Percentiles rank a stretch among this genome's conserved stretches.
Conservation (phyloP, 148 eudicot species). For the Rhododendron henanense region DNA sequence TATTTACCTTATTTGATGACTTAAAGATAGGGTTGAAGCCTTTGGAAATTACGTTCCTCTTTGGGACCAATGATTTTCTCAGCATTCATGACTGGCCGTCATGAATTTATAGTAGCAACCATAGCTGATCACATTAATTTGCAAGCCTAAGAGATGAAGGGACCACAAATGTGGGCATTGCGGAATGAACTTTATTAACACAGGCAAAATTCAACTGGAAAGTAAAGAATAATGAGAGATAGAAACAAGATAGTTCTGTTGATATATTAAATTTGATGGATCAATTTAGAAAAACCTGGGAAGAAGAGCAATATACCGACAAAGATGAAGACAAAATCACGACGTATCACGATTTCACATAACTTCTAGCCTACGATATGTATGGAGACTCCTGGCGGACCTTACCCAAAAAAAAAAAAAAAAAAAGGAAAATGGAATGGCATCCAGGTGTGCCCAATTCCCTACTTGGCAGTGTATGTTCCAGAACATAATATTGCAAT, state of each 20-base stretch:
- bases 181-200: background rate
- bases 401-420: no score
- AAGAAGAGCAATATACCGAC: background rate
- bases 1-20: background rate
- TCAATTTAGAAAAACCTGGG: background rate
- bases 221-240: background rate
- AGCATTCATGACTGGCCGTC: background rate
- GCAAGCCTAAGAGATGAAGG: slow-evolving; percentile 3
- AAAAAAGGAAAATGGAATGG: background rate
- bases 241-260: background rate
- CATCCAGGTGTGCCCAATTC: background rate
- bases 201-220: background rate
- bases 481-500: background rate
- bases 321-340: background rate
- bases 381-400: background rate
- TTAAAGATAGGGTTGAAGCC: background rate
- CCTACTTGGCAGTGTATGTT: background rate
- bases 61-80: background rate
- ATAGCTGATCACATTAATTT: background rate
- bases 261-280: background rate
- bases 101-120: background rate
- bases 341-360: background rate
- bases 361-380: background rate
- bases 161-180: background rate
- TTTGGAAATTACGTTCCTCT: background rate